Conservation (phyloP, 169 alveolate species). For the Eimeria acervulina region DNA sequence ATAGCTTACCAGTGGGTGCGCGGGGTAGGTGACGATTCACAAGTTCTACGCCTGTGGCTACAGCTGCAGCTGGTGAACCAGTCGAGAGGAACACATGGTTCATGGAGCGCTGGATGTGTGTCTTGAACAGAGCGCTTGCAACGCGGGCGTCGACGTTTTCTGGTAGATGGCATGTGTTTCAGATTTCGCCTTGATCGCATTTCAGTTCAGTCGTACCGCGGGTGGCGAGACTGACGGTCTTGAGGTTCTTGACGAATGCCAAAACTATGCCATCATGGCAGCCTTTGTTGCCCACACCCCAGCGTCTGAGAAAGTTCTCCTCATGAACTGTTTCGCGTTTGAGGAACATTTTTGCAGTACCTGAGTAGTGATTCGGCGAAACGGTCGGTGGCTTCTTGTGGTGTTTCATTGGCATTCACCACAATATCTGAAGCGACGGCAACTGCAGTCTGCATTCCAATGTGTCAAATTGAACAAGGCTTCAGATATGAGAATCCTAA, state of each 20-base stretch:
- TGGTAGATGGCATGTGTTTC: background rate
- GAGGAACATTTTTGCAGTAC: slow-evolving; percentile 2
- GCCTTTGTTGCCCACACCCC: slow-evolving; percentile 83
- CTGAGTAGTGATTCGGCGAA: slow-evolving; percentile 77
- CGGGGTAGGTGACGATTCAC: slow-evolving; percentile 72
- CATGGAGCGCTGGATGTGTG: slow-evolving; percentile 75
- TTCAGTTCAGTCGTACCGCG: slow-evolving; percentile 57
- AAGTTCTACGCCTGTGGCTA: slow-evolving; percentile 73
- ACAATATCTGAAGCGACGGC: slow-evolving; percentile 82
- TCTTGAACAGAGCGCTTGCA: slow-evolving; percentile 57
- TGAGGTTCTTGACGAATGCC: slow-evolving; percentile 73
- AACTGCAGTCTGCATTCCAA: slow-evolving; percentile 75
- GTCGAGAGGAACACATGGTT: slow-evolving; percentile 74
- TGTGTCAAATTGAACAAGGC: background rate
- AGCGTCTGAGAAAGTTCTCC: slow-evolving; percentile 17
- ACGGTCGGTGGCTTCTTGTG: slow-evolving; percentile 83
- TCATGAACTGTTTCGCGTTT: background rate
- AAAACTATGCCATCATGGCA: slow-evolving; percentile 81
- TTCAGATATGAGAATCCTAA: background rate
- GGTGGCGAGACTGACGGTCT: slow-evolving; percentile 78
- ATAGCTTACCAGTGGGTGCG: slow-evolving; percentile 59
- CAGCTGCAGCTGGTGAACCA: slow-evolving; percentile 79
- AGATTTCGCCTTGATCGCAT: background rate
- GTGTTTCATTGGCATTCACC: slow-evolving; percentile 77
- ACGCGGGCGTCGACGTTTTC: slow-evolving; percentile 78